A percentile compares a stretch with the other conserved stretches of the same genome.
Conservation (phyloP, 176 grass and related monocot genomes). For the Typha latifolia region DNA sequence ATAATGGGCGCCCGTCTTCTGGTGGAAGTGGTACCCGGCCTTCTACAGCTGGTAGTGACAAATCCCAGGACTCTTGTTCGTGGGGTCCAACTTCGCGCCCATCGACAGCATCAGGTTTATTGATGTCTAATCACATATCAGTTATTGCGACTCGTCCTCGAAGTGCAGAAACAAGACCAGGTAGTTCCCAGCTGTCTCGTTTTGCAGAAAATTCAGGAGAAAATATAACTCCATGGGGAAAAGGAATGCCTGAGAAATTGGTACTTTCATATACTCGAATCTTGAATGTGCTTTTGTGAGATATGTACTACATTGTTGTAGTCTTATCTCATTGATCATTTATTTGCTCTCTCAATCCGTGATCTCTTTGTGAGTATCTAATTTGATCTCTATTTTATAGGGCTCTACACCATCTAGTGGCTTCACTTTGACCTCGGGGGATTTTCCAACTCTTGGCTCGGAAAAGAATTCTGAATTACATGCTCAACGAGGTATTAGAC, state of each 20-base stretch:
- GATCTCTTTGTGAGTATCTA: neutral
- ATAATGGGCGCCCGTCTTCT: slow-evolving; percentile 55
- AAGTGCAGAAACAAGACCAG: slow-evolving; percentile 96
- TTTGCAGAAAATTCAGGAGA: slow-evolving; percentile 72
- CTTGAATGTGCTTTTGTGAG: slow-evolving; percentile 9
- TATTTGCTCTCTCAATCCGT: too few relatives aligned
- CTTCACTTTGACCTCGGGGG: slow-evolving; percentile 76
- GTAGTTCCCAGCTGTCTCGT: slow-evolving; percentile 90
- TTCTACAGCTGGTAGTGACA: slow-evolving; percentile 89
- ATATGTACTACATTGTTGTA: neutral
- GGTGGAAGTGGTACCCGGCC: slow-evolving; percentile 76
- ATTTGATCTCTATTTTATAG: slow-evolving; percentile 29
- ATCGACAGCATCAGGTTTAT: slow-evolving; percentile 69
- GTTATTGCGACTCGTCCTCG: slow-evolving; percentile 50
- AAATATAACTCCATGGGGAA: slow-evolving; percentile 20
- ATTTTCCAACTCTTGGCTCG: slow-evolving; percentile 92
- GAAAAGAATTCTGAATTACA: slow-evolving; percentile 55
- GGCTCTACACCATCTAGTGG: slow-evolving; percentile 31
- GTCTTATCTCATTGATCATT: too few relatives aligned
- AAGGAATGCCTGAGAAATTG: slow-evolving; percentile 14
- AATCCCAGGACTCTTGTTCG: slow-evolving; percentile 47
- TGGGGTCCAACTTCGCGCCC: slow-evolving; percentile 87
- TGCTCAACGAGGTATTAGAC: slow-evolving; percentile 55
- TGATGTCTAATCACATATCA: slow-evolving; percentile 46
- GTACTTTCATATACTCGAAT: slow-evolving; percentile 2